These are phyloP conservation scores for Boletus subluridellus DNA, from an alignment of 1,284 basidiomycete species.

Conservation along the genomic window DNA sequence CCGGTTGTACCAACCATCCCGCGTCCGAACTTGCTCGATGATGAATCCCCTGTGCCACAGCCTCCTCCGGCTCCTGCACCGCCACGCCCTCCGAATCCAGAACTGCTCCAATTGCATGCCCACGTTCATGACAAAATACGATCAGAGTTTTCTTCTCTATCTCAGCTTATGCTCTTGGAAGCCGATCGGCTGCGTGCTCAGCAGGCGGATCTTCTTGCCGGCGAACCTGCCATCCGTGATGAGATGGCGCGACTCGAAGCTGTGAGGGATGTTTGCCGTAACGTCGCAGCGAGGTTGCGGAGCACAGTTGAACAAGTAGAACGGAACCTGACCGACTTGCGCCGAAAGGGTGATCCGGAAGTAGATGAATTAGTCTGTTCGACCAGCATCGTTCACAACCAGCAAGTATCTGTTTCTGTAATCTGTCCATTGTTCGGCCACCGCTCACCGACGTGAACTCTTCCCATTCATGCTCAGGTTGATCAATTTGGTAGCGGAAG, in stretches of 20 bases:
- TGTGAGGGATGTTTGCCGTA: constrained; percentile 88
- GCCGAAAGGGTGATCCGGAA: constrained; percentile 71
- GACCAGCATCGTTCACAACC: constrained; percentile 93
- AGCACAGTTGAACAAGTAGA: constrained; percentile 64
- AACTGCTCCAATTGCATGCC: constrained; percentile 81
- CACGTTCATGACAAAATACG: constrained; percentile 75
- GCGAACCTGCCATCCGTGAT: constrained; percentile 89
- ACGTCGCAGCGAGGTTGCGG: constrained; percentile 67
- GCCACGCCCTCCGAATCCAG: constrained; percentile 85
- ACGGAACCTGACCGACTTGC: constrained; percentile 64
- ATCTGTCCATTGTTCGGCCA: constrained; percentile 4
- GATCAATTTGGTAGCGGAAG: constrained; percentile 94
- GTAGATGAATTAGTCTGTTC: constrained; percentile 94
- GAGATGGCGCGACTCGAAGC: constrained; percentile 95
- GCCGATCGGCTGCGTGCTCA: constrained; percentile 75
- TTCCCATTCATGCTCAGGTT: constrained; percentile 51
- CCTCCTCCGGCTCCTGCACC: constrained; percentile 47
- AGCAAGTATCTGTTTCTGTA: constrained; percentile 55
- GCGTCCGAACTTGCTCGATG: constrained; percentile 51
- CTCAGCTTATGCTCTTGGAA: constrained; percentile 64
- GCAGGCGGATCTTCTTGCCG: constrained; percentile 80
- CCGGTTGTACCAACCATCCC: constrained; percentile 30
- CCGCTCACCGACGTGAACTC: constrained; percentile 12
- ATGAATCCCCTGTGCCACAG: constrained; percentile 39
- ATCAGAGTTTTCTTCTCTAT: constrained; percentile 64